Evolutionary conservation across 2,329 filamentous ascomycete genomes (phyloP), one percentile per base, ranked within the genome.

Genomic region (Fusarium staphyleae): DNA sequence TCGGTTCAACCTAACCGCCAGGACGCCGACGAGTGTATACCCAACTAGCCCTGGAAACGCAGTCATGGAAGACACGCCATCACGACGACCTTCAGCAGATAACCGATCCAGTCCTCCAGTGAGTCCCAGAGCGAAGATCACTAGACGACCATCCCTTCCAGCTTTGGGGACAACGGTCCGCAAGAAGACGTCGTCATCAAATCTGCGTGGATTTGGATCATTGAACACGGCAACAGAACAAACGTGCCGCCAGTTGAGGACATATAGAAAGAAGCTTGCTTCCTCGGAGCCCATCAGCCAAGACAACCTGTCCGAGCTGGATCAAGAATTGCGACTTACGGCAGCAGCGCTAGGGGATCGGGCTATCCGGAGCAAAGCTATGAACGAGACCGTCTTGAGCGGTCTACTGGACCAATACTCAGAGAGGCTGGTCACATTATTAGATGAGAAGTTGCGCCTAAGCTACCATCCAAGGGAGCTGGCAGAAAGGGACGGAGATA

Each of bases 371-470:
- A 82, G 77, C 69, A 76, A 79, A 68, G 74, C 77, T 1, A 77
- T 86, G 69, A 83, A 80, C 58, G 85, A 87, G 65, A 81, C 79
- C 14, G 76, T 83, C 41, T 74, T 89, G 28, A 83, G 79, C 33
- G 87, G 86, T 42, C 74, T 92, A 36, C 75, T 93, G 7, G 89
- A 91, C 62, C 85, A 90, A 72, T 91, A 91, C 66, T 90, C 87
- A 2, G 87, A 91, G 66, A 81, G 86, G 54, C 75, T 93, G 40
- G 84, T 91, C 5, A 84, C 79, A 37, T 79, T 91, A 72, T 78
- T 93, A 36, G 88, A 92, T 60, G 86, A 91, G 70, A 89, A 88
- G 70, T 78, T 91, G 43, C 75, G 80, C 39, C 72, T 86, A 28
- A 78, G 69, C 9, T 74, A 70, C 65, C 69, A 74, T 28, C 65